Evolutionary conservation across 148 eudicot species (phyloP).

Genomic region (Camellia lanceoleosa): DNA sequence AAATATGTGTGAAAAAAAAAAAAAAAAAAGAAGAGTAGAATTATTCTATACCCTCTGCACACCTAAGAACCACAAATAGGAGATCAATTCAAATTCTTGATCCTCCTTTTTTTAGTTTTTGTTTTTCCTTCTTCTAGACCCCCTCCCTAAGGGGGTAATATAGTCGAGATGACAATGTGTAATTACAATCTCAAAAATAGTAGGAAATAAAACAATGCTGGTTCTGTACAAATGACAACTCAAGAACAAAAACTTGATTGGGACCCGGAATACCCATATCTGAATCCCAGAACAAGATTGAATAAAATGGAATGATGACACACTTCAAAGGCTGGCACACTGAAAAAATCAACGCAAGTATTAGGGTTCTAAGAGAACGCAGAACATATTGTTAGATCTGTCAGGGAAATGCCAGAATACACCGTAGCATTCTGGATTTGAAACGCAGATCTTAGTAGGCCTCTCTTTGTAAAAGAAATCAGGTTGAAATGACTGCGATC

Average conservation of each 20-base stretch:
- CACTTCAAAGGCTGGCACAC: slow-evolving; percentile 28
- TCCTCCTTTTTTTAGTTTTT: slow-evolving; percentile 32
- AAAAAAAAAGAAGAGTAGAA: slow-evolving; percentile 7
- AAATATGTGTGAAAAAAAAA: slow-evolving; percentile 12
- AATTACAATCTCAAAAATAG: slow-evolving; percentile 44
- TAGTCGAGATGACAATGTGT: slow-evolving; percentile 68
- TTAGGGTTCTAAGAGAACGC: slow-evolving; percentile 28
- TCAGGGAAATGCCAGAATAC: slow-evolving; percentile 32
- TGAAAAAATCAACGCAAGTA: slow-evolving; percentile 9
- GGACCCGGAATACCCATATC: slow-evolving; percentile 43
- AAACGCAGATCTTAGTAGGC: slow-evolving; percentile 57
- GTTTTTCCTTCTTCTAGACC: slow-evolving; percentile 19
- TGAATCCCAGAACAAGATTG: slow-evolving; percentile 32
- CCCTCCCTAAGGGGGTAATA: slow-evolving; percentile 28
- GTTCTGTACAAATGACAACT: slow-evolving; percentile 51
- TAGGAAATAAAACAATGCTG: slow-evolving; percentile 31
- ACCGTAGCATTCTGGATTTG: slow-evolving; percentile 41
- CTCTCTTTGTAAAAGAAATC: slow-evolving; percentile 43
- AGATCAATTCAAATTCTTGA: slow-evolving; percentile 41
- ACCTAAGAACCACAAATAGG: slow-evolving; percentile 28
- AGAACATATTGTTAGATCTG: slow-evolving; percentile 38
- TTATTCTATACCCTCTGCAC: slow-evolving; percentile 52
- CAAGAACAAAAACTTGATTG: slow-evolving; percentile 31
- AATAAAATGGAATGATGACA: slow-evolving; percentile 55
- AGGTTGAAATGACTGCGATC: slow-evolving; percentile 67